Evolutionary conservation across 1,284 basidiomycete genomes (phyloP).

Genomic region (Taiwanofungus camphoratus): DNA sequence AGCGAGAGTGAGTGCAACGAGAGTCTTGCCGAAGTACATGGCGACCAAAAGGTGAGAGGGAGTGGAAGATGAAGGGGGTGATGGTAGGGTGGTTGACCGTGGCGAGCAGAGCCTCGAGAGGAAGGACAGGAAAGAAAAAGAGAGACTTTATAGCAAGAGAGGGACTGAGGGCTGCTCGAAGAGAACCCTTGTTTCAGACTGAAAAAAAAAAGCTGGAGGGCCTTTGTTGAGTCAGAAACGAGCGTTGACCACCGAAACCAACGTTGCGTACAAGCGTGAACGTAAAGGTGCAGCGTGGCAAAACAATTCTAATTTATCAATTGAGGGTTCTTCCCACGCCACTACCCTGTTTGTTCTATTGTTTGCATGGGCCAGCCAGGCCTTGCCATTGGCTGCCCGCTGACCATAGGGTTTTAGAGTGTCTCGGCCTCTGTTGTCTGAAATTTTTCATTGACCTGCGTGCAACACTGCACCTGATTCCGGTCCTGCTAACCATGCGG

Average conservation of each 20-base stretch:
- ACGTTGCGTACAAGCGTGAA: not conserved
- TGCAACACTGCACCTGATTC: too few species aligned
- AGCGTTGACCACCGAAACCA: constrained; percentile 7
- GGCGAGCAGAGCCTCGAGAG: constrained; percentile 10
- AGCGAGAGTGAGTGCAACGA: constrained; percentile 41
- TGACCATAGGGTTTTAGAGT: too few species aligned
- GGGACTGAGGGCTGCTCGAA: constrained; percentile 14
- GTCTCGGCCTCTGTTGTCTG: too few species aligned
- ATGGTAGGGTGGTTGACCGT: constrained; percentile 13
- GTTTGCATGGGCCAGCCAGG: too few species aligned
- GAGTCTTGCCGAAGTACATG: constrained; percentile 44
- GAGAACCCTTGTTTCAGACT: not conserved
- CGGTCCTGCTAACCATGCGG: too few species aligned
- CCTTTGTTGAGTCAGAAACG: constrained; percentile 4
- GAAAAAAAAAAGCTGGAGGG: not conserved
- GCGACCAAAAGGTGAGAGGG: constrained; percentile 8
- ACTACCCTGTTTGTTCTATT: too few species aligned
- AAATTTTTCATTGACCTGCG: too few species aligned
- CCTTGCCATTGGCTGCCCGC: too few species aligned
- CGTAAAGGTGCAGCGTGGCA: not conserved
- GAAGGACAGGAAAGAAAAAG: constrained; percentile 10
- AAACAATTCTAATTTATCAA: constrained; percentile 1
- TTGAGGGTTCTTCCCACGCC: constrained; percentile 9
- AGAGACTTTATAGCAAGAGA: constrained; percentile 18
- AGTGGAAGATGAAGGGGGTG: constrained; percentile 14